Evolutionary conservation across 1,139 yeast species (phyloP), one percentile per base, ranked within the genome.

Genomic region (Magnusiomyces suaveolens): DNA sequence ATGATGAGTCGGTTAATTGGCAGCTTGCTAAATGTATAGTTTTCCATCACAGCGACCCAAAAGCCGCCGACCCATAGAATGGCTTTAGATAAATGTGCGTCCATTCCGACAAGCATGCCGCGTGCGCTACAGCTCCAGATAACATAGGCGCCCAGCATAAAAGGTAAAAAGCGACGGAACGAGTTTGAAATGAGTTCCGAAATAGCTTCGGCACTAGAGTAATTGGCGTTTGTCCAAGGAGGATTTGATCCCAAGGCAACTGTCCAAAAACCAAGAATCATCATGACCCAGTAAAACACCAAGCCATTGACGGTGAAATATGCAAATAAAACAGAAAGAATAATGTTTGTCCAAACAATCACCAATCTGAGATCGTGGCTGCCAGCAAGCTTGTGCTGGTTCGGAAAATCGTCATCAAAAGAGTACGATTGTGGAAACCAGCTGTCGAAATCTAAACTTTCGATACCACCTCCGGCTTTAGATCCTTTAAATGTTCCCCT

Each of bases 31-130:
- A 90, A 89, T 0, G 96, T 88, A 63, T 87, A 78, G 67, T 89
- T 89, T 66, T 90, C 90, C 63, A 89, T 74, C 44, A 87, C 77
- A 0, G 97, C 96, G 1, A 87, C 64, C 95, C 96, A 88, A 64
- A 86, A 85, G 3, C 84, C 74, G 0, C 90, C 85, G 59, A 85
- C 84, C 92, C 95, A 90, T 46, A 83, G 65, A 0, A 84, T 46
- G 0, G 81, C 63, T 54, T 87, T 77, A 51, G 81, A 75, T 23
- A 88, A 57, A 41, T 67, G 63, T 16, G 72, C 73, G 24, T 60
- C 57, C 53, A 64, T 57, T 20, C 59, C 62, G 1, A 53, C 39
- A 48, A 72, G 61, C 55, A 65, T 69, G 14, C 68, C 70, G 43
- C 60, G 57, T 21, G 79, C 75, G 0, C 87, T 76, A 46, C 73